Evolutionary conservation across 108 stramenopile species (phyloP).

Genomic region (Epithemia pelagica): DNA sequence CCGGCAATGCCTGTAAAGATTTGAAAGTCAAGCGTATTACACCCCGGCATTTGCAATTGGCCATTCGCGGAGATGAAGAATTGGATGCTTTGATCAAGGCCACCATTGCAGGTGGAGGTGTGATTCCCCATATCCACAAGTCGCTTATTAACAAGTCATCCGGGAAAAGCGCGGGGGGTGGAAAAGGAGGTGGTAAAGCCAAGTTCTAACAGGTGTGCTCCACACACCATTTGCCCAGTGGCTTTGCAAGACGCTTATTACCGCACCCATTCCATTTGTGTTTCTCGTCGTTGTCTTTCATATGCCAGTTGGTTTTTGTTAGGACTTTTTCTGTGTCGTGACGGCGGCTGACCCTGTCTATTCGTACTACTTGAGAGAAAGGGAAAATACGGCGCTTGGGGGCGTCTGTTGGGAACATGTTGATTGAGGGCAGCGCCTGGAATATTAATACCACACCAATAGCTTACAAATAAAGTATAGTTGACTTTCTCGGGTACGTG

Average conservation of each 20-base stretch:
- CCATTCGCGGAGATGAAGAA: constrained; percentile 99
- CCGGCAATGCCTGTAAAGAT: constrained; percentile 99
- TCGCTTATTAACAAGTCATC: constrained; percentile 96
- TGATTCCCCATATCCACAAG: constrained; percentile 99
- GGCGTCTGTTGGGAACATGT: neutral
- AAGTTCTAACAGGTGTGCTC: constrained; percentile 52
- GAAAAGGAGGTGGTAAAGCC: constrained; percentile 45
- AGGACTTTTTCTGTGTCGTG: no score
- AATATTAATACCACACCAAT: neutral
- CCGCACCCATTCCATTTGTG: no score
- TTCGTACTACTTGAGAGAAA: no score
- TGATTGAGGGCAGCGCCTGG: neutral
- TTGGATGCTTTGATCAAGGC: constrained; percentile 99
- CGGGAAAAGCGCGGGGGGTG: constrained; percentile 22
- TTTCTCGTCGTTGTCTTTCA: no score
- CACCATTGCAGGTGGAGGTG: constrained; percentile 99
- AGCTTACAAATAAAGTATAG: neutral
- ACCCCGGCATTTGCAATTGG: constrained; percentile 98
- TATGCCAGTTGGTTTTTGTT: no score
- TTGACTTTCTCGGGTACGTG: no score
- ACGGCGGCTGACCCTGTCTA: no score
- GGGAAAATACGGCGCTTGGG: neutral
- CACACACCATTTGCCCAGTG: no score
- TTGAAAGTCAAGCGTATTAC: constrained; percentile 99
- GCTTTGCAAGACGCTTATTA: no score